A percentile compares a stretch with the other conserved stretches of the same genome.
Conservation (phyloP, 1,139 yeast species). For the Geotrichum citri-aurantii region DNA sequence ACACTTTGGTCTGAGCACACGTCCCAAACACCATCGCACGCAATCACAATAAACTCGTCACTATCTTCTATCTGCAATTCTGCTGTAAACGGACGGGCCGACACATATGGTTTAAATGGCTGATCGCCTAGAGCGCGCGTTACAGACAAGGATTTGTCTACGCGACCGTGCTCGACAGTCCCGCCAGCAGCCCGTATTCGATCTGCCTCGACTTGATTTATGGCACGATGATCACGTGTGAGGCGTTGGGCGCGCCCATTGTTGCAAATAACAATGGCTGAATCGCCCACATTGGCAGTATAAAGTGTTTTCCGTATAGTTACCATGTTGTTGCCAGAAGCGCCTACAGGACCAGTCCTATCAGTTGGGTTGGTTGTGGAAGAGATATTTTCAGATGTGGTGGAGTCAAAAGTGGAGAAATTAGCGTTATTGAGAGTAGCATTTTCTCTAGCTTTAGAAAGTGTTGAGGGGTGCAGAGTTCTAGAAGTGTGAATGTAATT, state of each 20-base stretch:
- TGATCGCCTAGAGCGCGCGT: conserved; percentile 81
- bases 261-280: conserved; percentile 64
- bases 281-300: conserved; percentile 87
- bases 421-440: neutral
- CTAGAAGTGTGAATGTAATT: neutral
- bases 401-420: neutral
- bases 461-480: neutral
- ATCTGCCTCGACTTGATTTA: conserved; percentile 57
- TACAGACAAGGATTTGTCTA: conserved; percentile 79
- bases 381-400: neutral
- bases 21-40: conserved; percentile 95
- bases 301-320: conserved; percentile 39
- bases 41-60: conserved; percentile 72
- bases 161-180: conserved; percentile 63
- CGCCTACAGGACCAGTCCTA: neutral
- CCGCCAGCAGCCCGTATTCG: conserved; percentile 68
- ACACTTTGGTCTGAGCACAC: conserved; percentile 75
- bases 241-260: conserved; percentile 60
- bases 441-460: neutral
- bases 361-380: conserved; percentile 1
- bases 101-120: conserved; percentile 71
- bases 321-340: neutral
- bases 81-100: conserved; percentile 74
- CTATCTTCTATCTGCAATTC: conserved; percentile 34
- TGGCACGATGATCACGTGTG: conserved; percentile 77